Percentiles rank a stretch among this genome's conserved stretches.
Conservation (phyloP, 768 basidiomycete genomes). For the Tricholomella constricta region DNA sequence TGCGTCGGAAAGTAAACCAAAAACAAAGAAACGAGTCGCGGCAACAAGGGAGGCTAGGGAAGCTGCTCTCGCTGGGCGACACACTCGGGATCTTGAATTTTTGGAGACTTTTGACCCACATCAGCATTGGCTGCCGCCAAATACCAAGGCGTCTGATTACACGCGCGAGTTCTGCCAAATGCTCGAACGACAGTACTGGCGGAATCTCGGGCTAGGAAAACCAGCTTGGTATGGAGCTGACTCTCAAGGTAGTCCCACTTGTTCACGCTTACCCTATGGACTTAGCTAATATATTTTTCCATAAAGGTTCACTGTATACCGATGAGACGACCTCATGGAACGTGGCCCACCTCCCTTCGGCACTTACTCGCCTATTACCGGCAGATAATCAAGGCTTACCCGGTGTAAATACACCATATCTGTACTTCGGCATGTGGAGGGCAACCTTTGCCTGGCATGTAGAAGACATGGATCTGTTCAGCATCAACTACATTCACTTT, state of each 20-base stretch:
- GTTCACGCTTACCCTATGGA: not conserved
- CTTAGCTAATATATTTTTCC: conserved; percentile 6
- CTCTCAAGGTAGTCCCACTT: conserved; percentile 71
- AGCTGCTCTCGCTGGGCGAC: conserved; percentile 51
- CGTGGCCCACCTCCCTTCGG: conserved; percentile 87
- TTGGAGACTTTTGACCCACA: conserved; percentile 71
- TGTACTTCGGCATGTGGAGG: conserved; percentile 99
- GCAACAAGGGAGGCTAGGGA: conserved; percentile 52
- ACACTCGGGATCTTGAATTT: conserved; percentile 53
- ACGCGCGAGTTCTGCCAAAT: conserved; percentile 85
- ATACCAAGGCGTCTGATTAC: conserved; percentile 75
- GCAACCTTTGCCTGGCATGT: conserved; percentile 99
- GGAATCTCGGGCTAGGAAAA: conserved; percentile 84
- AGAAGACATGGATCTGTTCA: conserved; percentile 99
- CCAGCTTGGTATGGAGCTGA: conserved; percentile 99
- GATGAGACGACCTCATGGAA: conserved; percentile 88
- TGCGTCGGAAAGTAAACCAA: conserved; percentile 25
- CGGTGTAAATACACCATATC: conserved; percentile 95
- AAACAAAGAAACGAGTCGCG: conserved; percentile 33
- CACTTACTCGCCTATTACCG: conserved; percentile 79
- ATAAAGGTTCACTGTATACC: conserved; percentile 66
- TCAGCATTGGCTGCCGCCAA: conserved; percentile 77
- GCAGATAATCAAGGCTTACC: conserved; percentile 71
- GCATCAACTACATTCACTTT: conserved; percentile 99
- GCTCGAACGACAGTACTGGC: conserved; percentile 90